phyloP scores from a whole-genome alignment of 805 yeast genomes.

The Schwanniomyces vanrijiae region DNA sequence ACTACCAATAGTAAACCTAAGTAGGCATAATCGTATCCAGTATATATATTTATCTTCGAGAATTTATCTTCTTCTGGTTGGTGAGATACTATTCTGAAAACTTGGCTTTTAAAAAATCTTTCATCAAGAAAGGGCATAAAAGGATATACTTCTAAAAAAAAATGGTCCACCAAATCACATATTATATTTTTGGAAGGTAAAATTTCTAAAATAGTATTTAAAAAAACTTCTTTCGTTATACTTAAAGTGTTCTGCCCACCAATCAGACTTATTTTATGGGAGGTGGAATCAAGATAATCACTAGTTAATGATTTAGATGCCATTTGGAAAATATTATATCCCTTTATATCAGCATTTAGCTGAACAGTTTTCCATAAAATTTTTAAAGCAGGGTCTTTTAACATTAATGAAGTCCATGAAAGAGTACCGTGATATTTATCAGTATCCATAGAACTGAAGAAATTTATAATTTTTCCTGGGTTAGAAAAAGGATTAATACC shows the following conservation, averaged over 20 bases:
- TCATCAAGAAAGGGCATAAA: slow-evolving; percentile 29
- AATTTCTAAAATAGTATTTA: slow-evolving; percentile 9
- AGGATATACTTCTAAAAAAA: slow-evolving; percentile 22
- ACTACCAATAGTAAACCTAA: slow-evolving; percentile 19
- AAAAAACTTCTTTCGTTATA: neutral
- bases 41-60: too few relatives aligned
- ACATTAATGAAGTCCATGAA: slow-evolving; percentile 41
- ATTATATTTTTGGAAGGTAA: slow-evolving; percentile 22
- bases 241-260: too few relatives aligned
- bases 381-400: slow-evolving; percentile 30
- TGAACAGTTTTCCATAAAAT: neutral
- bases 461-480: neutral
- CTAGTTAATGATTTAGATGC: neutral
- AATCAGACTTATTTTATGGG: too few relatives aligned
- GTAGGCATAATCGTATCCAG: slow-evolving; percentile 7
- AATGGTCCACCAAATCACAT: slow-evolving; percentile 25
- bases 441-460: neutral
- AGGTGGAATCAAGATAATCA: too few relatives aligned
- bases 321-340: neutral
- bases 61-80: neutral
- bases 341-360: neutral
- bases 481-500: neutral
- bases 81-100: slow-evolving; percentile 13
- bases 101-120: slow-evolving; percentile 16
- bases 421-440: slow-evolving; percentile 44